Evolutionary conservation across 305 asterid genomes (phyloP).

Genomic region (Fraxinus albicans): DNA sequence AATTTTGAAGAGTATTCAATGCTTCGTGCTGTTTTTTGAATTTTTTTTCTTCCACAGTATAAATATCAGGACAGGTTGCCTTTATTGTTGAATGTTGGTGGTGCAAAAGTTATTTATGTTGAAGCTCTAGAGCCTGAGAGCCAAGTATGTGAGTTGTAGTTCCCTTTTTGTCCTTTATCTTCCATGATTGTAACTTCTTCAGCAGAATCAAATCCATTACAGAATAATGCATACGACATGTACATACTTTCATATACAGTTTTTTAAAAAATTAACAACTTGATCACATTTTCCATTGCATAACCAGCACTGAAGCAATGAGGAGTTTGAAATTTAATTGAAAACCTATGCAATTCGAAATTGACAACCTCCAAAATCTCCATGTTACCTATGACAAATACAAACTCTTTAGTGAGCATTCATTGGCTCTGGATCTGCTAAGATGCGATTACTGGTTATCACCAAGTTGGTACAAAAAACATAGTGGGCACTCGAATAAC

Average conservation of each 20-base stretch:
- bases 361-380: neutral
- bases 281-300: neutral
- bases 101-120: constrained; percentile 57
- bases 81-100: constrained; percentile 63
- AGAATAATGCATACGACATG: neutral
- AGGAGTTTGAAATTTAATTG: neutral
- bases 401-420: neutral
- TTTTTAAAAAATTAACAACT: constrained; percentile 4
- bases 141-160: constrained; percentile 41
- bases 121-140: constrained; percentile 47
- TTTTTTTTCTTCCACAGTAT: constrained; percentile 51
- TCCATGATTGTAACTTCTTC: constrained; percentile 10
- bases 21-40: neutral
- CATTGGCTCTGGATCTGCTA: neutral
- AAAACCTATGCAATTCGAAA: neutral
- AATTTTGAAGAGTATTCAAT: constrained; percentile 6
- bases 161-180: constrained; percentile 8
- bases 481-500: neutral
- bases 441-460: neutral
- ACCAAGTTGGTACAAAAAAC: neutral
- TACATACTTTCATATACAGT: neutral
- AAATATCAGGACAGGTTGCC: constrained; percentile 70
- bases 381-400: neutral
- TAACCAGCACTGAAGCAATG: neutral
- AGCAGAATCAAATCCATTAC: constrained; percentile 6